Evolutionary conservation across 106 monocot genomes (phyloP), one percentile per base, ranked within the genome.

Genomic region (Dendrobium huoshanense): DNA sequence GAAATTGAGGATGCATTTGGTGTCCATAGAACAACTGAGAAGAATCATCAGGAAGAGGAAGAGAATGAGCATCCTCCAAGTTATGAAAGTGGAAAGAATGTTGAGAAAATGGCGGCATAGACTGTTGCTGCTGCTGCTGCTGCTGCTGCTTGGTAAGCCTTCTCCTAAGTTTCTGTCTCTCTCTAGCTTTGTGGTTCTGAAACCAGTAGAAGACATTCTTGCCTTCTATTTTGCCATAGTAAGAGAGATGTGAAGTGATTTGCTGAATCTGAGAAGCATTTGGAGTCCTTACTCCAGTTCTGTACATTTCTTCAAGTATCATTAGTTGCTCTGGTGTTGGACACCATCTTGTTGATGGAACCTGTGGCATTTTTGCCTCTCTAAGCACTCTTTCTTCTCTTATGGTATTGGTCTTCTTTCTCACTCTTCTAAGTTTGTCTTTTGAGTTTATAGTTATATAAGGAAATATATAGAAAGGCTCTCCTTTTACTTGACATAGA

Each of bases 201-300:
- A 93, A 93, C 93, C 93, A 93, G 81, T 93, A 93, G 84, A 93
- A 93, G 73, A 93, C 93, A 78, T 93, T 93, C 77, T 93, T 93
- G 4, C 93, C 93, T 65, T 93, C 93, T 9, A 93, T 91, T 82
- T 89, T 90, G 10, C 93, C 93, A 19, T 90, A 93, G 74, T 77
- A 86, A 1, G 90, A 83, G 29, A 93, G 85, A 40, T 93, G 90
- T 0, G 90, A 83, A 0, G 93, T 93, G 49, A 93, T 93, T 55
- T 89, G 90, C 59, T 93, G 93, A 72, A 93, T 93, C 82, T 90
- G 91, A 8, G 87, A 77, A 3, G 91, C 90, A 42, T 89, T 91
- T n/a, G 93, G 93, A 27, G 89, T 93, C 67, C 91, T 76, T 19
- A 93, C 83, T 24, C 93, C 93, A 45, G 82, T 86, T 67, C 89